Conservation (phyloP, 2,329 filamentous ascomycete species). For the Teratosphaeria nubilosa region DNA sequence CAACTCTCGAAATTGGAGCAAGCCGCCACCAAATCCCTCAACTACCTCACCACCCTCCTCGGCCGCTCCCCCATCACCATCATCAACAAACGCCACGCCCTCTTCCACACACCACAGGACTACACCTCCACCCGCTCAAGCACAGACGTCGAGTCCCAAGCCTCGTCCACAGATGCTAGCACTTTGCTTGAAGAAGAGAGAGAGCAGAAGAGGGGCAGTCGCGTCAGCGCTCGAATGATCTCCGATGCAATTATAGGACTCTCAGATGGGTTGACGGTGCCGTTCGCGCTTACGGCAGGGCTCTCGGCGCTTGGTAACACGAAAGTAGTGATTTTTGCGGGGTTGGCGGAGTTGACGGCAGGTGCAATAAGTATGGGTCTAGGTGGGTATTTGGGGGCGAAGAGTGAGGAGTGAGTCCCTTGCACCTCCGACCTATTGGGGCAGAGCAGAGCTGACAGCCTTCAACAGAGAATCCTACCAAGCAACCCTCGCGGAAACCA, state of each 20-base stretch:
- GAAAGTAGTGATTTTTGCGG: conserved; percentile 27
- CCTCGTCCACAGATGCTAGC: conserved; percentile 5
- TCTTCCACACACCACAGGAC: conserved; percentile 1
- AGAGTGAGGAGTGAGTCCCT: conserved; percentile 30
- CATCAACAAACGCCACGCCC: conserved; percentile 3
- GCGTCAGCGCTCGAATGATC: conserved; percentile 26
- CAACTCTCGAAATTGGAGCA: conserved; percentile 1
- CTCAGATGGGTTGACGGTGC: conserved; percentile 68
- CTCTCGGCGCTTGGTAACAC: conserved; percentile 43
- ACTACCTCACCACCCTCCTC: conserved; percentile 5
- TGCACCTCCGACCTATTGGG: background rate
- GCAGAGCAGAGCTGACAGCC: background rate
- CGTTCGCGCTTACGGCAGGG: conserved; percentile 67
- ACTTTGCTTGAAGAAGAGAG: conserved; percentile 7
- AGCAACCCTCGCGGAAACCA: conserved; percentile 33
- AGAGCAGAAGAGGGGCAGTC: background rate
- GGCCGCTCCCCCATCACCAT: conserved; percentile 3
- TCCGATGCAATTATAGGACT: conserved; percentile 64
- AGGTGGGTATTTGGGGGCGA: conserved; percentile 34
- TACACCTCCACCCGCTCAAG: conserved; percentile 2
- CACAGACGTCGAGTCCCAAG: conserved; percentile 12
- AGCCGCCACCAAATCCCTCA: conserved; percentile 1
- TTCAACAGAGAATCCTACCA: conserved; percentile 34
- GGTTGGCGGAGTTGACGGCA: conserved; percentile 29
- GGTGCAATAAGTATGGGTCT: conserved; percentile 32